phyloP scores from a whole-genome alignment of 192 early-diverging fungal species.

The Mortierella alpina region DNA sequence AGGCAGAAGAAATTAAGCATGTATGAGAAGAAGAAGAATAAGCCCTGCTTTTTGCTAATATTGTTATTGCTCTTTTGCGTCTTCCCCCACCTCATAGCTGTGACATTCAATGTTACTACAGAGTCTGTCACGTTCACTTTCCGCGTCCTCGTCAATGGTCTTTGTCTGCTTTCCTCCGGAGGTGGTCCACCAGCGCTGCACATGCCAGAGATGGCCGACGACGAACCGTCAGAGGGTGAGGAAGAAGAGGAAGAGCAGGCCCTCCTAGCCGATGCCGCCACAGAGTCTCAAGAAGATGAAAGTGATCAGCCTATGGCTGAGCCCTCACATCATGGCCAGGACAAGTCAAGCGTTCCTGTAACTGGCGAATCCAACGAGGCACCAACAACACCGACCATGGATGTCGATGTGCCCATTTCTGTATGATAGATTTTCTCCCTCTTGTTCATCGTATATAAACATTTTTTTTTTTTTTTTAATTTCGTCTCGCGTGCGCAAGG shows the following conservation, averaged over 20 bases:
- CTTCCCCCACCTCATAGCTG: conserved; percentile 4
- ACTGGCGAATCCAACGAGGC: no score
- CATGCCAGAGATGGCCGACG: conserved; percentile 31
- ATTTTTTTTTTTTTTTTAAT: no score
- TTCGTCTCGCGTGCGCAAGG: no score
- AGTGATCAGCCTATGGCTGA: no score
- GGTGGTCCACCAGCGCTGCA: conserved; percentile 43
- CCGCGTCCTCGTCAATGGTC: conserved; percentile 37
- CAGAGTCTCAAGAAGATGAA: no score
- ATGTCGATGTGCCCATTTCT: no score
- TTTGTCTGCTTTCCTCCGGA: conserved; percentile 35
- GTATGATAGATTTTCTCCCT: no score
- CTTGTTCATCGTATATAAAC: no score
- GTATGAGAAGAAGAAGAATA: background rate
- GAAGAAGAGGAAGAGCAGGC: background rate
- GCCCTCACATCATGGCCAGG: no score
- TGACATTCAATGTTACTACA: conserved; percentile 13
- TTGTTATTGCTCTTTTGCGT: background rate
- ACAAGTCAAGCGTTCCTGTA: no score
- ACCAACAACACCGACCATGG: no score
- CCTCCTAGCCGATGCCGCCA: no score
- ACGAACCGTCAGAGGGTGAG: conserved; percentile 26
- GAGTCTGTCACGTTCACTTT: conserved; percentile 32
- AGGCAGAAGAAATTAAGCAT: background rate
- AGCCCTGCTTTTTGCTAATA: background rate